These are phyloP conservation scores for Cyclotella baltica DNA, from an alignment of 108 stramenopile species.

Conservation along the genomic window DNA sequence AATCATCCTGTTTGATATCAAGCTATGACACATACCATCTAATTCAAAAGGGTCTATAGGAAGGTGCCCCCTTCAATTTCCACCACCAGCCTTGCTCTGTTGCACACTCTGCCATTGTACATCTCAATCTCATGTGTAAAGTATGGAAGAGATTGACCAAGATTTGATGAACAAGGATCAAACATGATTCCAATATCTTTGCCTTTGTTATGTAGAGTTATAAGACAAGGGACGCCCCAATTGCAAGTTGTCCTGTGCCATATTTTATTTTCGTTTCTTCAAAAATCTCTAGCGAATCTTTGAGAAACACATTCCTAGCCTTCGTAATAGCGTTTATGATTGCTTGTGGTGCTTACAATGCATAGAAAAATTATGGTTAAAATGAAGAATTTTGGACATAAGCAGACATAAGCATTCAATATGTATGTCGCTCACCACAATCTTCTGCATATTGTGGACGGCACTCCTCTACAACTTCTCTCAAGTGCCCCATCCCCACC, in stretches of 20 bases:
- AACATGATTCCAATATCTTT: slow-evolving; percentile 27
- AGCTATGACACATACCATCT: background rate
- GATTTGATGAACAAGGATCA: background rate
- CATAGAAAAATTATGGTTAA: background rate
- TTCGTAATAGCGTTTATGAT: slow-evolving; percentile 16
- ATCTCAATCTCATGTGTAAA: slow-evolving; percentile 27
- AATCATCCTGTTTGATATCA: background rate
- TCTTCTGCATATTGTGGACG: background rate
- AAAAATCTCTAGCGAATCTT: slow-evolving; percentile 15
- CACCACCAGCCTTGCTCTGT: slow-evolving; percentile 16
- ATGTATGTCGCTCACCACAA: too few species aligned
- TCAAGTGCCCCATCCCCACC: too few species aligned
- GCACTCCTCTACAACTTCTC: too few species aligned
- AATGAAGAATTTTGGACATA: background rate
- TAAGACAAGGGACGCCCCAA: background rate
- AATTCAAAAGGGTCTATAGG: slow-evolving; percentile 47
- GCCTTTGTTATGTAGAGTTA: background rate
- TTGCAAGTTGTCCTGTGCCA: slow-evolving; percentile 31
- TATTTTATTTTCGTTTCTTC: background rate
- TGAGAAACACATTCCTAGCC: slow-evolving; percentile 21
- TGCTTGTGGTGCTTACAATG: slow-evolving; percentile 13
- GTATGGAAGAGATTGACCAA: background rate
- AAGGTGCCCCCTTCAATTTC: slow-evolving; percentile 1
- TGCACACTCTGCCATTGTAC: slow-evolving; percentile 9
- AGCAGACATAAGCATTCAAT: background rate